Evolutionary conservation across 805 yeast species (phyloP).

Genomic region (Jamesozyma lodderae): DNA sequence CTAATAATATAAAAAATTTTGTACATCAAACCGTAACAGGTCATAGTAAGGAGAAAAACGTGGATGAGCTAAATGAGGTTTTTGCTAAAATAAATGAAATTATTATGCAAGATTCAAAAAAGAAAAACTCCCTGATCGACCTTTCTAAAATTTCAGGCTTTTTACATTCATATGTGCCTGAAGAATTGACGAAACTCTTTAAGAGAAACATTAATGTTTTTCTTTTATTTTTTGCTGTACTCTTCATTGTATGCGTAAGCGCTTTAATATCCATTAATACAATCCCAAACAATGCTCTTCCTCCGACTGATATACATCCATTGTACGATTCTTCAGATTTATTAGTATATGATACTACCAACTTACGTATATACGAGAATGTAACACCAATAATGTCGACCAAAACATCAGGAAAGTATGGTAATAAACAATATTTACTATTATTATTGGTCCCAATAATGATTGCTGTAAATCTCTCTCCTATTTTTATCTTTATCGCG

Average conservation of each 20-base stretch:
- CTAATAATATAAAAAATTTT: too few species aligned
- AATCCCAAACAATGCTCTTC: conserved; percentile 20
- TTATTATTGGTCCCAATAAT: too few species aligned
- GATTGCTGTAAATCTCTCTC: too few species aligned
- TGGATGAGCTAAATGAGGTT: not conserved
- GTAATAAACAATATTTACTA: too few species aligned
- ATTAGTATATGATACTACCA: not conserved
- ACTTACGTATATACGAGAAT: not conserved
- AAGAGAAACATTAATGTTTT: not conserved
- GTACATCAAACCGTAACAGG: too few species aligned
- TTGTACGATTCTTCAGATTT: conserved; percentile 36
- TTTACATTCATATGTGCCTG: not conserved
- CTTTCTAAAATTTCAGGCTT: not conserved
- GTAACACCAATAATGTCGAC: too few species aligned
- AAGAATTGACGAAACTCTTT: not conserved
- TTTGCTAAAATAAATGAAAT: conserved; percentile 1
- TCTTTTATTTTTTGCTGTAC: not conserved
- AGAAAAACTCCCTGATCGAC: not conserved
- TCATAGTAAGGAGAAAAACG: too few species aligned
- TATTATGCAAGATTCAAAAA: not conserved
- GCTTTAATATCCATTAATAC: conserved; percentile 28
- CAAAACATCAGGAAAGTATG: too few species aligned
- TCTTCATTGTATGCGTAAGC: conserved; percentile 26
- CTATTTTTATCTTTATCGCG: too few species aligned
- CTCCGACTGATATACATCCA: conserved; percentile 31